Percentiles rank a stretch among this genome's conserved stretches.
Evolutionary conservation across 495 filamentous ascomycete genomes (phyloP).

Genomic region (Xylaria venustula): DNA sequence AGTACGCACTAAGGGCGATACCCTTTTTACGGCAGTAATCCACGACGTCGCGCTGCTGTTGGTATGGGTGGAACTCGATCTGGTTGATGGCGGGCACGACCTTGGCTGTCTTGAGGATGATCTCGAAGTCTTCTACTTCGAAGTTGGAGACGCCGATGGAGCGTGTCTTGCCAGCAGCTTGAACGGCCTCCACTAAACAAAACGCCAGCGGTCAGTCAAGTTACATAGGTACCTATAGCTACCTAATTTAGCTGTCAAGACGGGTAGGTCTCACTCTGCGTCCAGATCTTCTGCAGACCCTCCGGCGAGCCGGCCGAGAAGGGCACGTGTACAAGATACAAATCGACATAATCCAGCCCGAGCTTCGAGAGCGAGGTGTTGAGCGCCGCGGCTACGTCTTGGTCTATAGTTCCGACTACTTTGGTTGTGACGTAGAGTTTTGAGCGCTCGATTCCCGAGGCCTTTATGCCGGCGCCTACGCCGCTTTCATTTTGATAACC

Average conservation of each 20-base stretch:
- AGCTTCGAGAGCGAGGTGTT: constrained; percentile 70
- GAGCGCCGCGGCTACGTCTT: constrained; percentile 64
- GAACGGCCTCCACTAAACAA: constrained; percentile 71
- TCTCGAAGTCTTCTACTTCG: constrained; percentile 64
- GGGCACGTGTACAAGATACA: constrained; percentile 81
- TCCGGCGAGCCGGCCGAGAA: constrained; percentile 62
- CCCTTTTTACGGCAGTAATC: constrained; percentile 61
- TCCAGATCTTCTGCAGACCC: constrained; percentile 73
- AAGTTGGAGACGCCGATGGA: constrained; percentile 87
- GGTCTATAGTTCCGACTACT: constrained; percentile 48
- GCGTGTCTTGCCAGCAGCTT: constrained; percentile 65
- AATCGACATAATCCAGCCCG: constrained; percentile 75
- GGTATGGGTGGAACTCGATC: constrained; percentile 84
- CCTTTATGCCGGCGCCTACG: constrained; percentile 69
- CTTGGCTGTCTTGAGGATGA: constrained; percentile 62
- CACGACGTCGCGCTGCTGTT: constrained; percentile 70
- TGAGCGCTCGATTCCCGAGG: constrained; percentile 61
- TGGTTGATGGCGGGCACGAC: constrained; percentile 73
- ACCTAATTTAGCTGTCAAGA: no score
- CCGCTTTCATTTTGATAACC: constrained; percentile 78
- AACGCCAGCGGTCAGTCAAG: no score
- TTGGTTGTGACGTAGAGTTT: constrained; percentile 79
- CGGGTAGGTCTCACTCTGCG: constrained; percentile 48
- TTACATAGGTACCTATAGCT: no score
- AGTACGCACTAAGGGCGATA: constrained; percentile 71